Evolutionary conservation across 805 yeast species (phyloP), one percentile per base, ranked within the genome.

Genomic region (Wickerhamiella bombiphila): DNA sequence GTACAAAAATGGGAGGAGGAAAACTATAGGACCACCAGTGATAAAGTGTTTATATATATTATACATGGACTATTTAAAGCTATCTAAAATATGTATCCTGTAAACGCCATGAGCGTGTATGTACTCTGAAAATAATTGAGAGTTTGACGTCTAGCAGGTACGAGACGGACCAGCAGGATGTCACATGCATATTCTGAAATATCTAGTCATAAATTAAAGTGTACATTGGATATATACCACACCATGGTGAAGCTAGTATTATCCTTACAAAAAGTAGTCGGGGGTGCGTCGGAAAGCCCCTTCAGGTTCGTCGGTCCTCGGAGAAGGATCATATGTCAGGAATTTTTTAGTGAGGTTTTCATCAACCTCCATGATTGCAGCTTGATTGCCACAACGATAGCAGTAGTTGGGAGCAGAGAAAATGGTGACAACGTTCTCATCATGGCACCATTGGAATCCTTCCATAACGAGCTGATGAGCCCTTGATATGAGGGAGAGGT

Each of bases 261-360:
- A 24, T 24, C 26, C 26, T 31, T 40, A 46, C 24, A 46, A 35
- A 16, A 30, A 30, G 22, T 30, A 30, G 22, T 30, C 33, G 6
- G 96, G 96, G 3, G 94, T 83, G 55, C 85, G 80, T 61, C 96
- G 73, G 30, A 93, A 13, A 24, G 9, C 79, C 21, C 85, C 94
- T 3, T 93, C 79, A 39, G 96, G 94, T 60, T 85, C 95, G 37
- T 94, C 96, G n/a, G 94, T 94, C 64, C 95, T 74, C 41, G 85
- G 81, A 31, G 83, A 74, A 36, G 96, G 95, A 57, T 85, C 94
- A 58, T 83, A 85, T 58, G 83, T 94, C 59, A 83, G 65, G 59
- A 85, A 83, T 54, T 80, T 85, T 63, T 93, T 74, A 56, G 76
- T 73, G 60, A 81, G 83, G 43, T 30, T 30, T 5, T 30, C 22